Evolutionary conservation across 805 yeast genomes (phyloP), one percentile per base, ranked within the genome.

Genomic region (Diddensiella transvaalensis): DNA sequence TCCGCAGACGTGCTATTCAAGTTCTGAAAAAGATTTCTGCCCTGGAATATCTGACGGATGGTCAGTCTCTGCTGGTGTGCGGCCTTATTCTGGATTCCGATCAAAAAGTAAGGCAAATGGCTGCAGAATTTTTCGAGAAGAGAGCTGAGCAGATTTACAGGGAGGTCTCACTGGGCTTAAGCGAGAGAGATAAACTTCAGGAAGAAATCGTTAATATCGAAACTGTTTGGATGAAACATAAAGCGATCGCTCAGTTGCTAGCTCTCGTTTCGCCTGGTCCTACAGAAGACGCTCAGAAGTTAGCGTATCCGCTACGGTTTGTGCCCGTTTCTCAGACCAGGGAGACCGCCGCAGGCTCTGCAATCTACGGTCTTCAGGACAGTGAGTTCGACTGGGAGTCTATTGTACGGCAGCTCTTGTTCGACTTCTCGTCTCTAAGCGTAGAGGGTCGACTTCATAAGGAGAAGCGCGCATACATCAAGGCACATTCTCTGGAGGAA

Each of bases 31-130:
- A 80, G 52, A 68, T 87, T 10, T 68, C 76, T 10, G 72, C 74
- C 35, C 64, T 78, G 18, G 91, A 90, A 0, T 83, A 80, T 56
- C 64, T 89, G 33, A 85, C 79, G 37, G 80, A 79, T 21, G 73
- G 70, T 2, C n/a, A 19, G 22, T 88, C 85, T 50, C 65, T 75
- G 33, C 53, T 60, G 30, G 58, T 81, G 5, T 57, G 72, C n/a
- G 67, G 75, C 21, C 61, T 79, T 38, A 61, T 63, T 17, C 65
- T 65, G 48, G 71, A 68, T 41, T 42, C 50, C n/a, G 67, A 67
- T 40, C 56, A 59, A 49, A 66, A 53, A 49, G 65, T 57, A 60
- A 45, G 70, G 24, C 60, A 68, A 17, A 83, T 83, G 44, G 69
- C 81, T 8, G 78, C 84, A 8, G 79, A 70, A 51, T 80, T 86